Conservation (phyloP, 1,139 yeast genomes). For the Protomyces arabidopsidicola region DNA sequence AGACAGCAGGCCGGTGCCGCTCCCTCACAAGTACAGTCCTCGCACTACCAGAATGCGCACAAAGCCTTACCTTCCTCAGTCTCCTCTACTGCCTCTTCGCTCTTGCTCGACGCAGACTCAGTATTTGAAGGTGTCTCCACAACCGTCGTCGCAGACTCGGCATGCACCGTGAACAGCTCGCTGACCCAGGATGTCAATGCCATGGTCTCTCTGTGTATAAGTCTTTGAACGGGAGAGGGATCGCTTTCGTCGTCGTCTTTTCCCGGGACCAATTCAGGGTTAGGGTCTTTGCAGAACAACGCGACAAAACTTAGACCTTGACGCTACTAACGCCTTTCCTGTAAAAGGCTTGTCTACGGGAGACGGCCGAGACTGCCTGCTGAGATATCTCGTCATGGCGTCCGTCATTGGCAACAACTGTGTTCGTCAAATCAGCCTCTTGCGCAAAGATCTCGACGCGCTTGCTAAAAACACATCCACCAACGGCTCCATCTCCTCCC, state of each 20-base stretch:
- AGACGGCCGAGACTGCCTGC: too few species aligned
- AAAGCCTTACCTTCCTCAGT: neutral
- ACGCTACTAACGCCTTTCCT: too few species aligned
- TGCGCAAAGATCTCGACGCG: constrained; percentile 17
- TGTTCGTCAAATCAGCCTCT: constrained; percentile 13
- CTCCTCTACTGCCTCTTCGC: constrained; percentile 1
- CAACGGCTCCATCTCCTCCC: neutral
- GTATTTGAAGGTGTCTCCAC: constrained; percentile 22
- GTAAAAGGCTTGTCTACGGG: too few species aligned
- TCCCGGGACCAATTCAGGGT: neutral
- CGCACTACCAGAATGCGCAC: too few species aligned
- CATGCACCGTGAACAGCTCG: constrained; percentile 21
- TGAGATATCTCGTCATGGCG: neutral
- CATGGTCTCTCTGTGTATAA: neutral
- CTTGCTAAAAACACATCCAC: constrained; percentile 1
- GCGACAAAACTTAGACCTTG: neutral
- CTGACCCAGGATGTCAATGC: constrained; percentile 15
- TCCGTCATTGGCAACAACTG: constrained; percentile 21
- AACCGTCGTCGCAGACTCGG: constrained; percentile 20
- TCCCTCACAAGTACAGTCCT: too few species aligned
- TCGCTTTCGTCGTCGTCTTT: neutral
- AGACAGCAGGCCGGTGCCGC: too few species aligned
- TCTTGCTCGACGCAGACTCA: constrained; percentile 17
- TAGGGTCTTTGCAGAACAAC: neutral
- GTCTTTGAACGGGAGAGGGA: too few species aligned